Percentiles rank a stretch among this genome's conserved stretches.
Conservation (phyloP, 2,329 filamentous ascomycete genomes). For the Aspergillus fumigatiaffinis region DNA sequence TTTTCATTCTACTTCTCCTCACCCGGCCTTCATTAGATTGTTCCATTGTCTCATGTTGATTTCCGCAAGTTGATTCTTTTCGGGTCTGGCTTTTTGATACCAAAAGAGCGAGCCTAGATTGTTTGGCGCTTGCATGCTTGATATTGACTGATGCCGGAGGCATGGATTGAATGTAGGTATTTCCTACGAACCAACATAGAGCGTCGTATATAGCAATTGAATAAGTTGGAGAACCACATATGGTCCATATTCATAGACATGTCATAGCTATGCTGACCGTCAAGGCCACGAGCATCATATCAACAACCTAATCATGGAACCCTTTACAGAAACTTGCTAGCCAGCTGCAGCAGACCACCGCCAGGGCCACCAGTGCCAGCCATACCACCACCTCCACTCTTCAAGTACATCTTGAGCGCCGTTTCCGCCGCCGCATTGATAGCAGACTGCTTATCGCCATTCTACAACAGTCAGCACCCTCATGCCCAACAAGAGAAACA, state of each 20-base stretch:
- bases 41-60: neutral
- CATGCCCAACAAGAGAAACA: neutral
- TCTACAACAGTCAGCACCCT: constrained; percentile 16
- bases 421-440: constrained; percentile 77
- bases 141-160: neutral
- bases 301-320: neutral
- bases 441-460: constrained; percentile 73
- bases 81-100: neutral
- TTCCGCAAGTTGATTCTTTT: neutral
- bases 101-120: neutral
- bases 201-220: neutral
- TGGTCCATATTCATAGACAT: neutral
- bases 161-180: neutral
- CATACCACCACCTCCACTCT: constrained; percentile 61
- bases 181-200: neutral
- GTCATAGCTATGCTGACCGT: neutral
- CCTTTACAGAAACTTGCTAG: constrained; percentile 55
- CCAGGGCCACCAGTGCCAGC: constrained; percentile 44
- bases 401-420: constrained; percentile 88
- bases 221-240: neutral
- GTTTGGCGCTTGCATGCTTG: neutral
- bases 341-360: constrained; percentile 55
- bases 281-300: neutral
- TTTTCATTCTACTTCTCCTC: constrained; percentile 10
- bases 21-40: neutral